Base-by-base conservation (phyloP, 768 basidiomycete genomes). In the Hortiboletus campestris region DNA sequence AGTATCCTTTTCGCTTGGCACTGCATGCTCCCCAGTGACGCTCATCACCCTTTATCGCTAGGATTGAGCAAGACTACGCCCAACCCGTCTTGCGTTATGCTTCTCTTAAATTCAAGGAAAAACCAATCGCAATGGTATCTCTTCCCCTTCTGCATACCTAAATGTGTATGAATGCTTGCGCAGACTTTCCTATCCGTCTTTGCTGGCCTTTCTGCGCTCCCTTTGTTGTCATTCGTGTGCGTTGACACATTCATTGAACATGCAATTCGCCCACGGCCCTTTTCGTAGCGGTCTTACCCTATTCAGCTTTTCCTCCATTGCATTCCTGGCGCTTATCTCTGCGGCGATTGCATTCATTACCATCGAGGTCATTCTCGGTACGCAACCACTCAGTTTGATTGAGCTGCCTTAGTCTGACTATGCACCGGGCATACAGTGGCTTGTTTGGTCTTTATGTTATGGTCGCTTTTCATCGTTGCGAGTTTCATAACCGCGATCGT, bases 141-240 rank as follows among this genome's bases (percentile, higher is more conserved):
- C 20, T 45, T 31, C n/a, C 6, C 40, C 13, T 29, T 28, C 34
- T 20, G 13, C 17, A 6, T 32, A 14, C 11, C 8, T 42, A 12
- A 53, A 41, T 29, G 11, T 45, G 36, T 49, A 44, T 54, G 48
- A 62, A 56, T 56, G 54, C 49, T 47, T 22, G 42, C 19, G 34
- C 57, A 80, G 79, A 76, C 73, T 14, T 79, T 78, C 59, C 22
- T 79, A 39, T 67, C 72, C 10, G 67, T 76, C 54, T 77, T 79
- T 42, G 64, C 64, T 22, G 44, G 68, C 29, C 67, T 80, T 48
- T 71, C 78, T 41, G 62, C 68, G 34, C 63, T 71, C 17, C 72
- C 72, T 1, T 11, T 71, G 38, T 39, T 70, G 4, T 70, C 72
- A 14, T 80, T 80, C 55, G 51, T 76, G 79, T 80, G 52, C 36